Percentiles rank a stretch among this genome's conserved stretches.
These are phyloP conservation scores for Xylariaceae sp. DNA, from an alignment of 2,329 filamentous ascomycete genomes.

Conservation along the genomic window DNA sequence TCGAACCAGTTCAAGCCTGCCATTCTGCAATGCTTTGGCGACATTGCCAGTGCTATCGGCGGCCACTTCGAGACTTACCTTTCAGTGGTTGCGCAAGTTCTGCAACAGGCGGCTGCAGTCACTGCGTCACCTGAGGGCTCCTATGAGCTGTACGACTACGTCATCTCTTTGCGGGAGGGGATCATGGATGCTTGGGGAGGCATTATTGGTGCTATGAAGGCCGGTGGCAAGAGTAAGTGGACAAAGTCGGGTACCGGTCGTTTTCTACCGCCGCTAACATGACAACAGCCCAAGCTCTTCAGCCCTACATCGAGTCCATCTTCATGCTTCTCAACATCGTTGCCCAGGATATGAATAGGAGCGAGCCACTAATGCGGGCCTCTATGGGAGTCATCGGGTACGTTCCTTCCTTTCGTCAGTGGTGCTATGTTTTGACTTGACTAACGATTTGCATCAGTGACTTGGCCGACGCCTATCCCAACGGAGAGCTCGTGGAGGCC, in stretches of 20 bases:
- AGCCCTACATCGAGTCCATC: conserved; percentile 76
- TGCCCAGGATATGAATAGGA: conserved; percentile 77
- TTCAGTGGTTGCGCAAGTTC: conserved; percentile 82
- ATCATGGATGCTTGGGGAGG: conserved; percentile 99
- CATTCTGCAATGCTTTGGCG: conserved; percentile 95
- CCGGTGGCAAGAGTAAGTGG: conserved; percentile 64
- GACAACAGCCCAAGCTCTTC: conserved; percentile 58
- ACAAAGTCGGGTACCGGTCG: conserved; percentile 11
- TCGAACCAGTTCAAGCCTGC: conserved; percentile 97
- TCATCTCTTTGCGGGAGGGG: conserved; percentile 88
- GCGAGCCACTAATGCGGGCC: conserved; percentile 86
- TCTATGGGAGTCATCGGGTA: conserved; percentile 97
- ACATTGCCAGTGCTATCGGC: conserved; percentile 91
- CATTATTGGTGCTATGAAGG: conserved; percentile 90
- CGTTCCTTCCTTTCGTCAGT: conserved; percentile 32
- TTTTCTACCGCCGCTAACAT: conserved; percentile 24
- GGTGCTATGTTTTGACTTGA: not conserved
- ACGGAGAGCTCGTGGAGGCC: conserved; percentile 74
- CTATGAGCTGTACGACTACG: conserved; percentile 95
- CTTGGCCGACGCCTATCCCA: conserved; percentile 86
- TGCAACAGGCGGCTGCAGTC: conserved; percentile 87
- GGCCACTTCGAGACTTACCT: conserved; percentile 91
- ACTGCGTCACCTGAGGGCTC: conserved; percentile 72
- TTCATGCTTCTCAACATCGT: conserved; percentile 82
- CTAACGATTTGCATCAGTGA: conserved; percentile 58